These are phyloP conservation scores for Annona cherimola DNA, from an alignment of 164 flowering plant species.

Conservation along the genomic window DNA sequence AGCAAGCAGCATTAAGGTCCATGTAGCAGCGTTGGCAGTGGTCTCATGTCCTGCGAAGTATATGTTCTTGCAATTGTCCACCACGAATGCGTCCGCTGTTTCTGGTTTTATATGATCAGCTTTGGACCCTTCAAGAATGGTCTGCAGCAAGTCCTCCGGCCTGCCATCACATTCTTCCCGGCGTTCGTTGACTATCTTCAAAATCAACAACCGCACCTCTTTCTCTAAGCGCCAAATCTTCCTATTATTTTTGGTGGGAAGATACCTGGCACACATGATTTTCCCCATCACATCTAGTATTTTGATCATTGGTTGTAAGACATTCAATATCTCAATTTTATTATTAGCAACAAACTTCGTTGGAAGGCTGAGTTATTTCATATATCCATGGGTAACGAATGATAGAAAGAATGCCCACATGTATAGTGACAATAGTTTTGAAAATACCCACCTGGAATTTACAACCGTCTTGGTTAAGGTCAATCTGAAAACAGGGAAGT, in stretches of 20 bases:
- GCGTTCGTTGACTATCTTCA: slow-evolving; percentile 32
- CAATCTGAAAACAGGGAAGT: too few relatives aligned
- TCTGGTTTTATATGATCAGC: slow-evolving; percentile 9
- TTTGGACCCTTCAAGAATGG: slow-evolving; percentile 35
- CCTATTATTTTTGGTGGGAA: slow-evolving; percentile 39
- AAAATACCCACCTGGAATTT: too few relatives aligned
- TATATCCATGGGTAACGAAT: too few relatives aligned
- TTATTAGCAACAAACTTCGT: too few relatives aligned
- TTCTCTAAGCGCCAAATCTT: slow-evolving; percentile 38
- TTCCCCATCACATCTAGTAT: neutral
- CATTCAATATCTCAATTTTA: too few relatives aligned
- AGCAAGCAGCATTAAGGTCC: slow-evolving; percentile 28
- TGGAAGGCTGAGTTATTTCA: too few relatives aligned
- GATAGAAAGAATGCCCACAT: too few relatives aligned
- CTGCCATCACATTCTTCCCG: slow-evolving; percentile 5
- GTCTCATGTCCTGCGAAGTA: slow-evolving; percentile 50
- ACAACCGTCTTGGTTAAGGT: too few relatives aligned
- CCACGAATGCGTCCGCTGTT: slow-evolving; percentile 33
- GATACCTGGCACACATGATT: slow-evolving; percentile 15
- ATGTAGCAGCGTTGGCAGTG: slow-evolving; percentile 16
- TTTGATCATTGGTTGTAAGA: too few relatives aligned
- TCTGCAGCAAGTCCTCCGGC: slow-evolving; percentile 41
- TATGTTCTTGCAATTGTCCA: slow-evolving; percentile 62
- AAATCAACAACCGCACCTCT: slow-evolving; percentile 29
- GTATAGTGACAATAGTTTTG: too few relatives aligned